Conservation (phyloP, 352 stramenopile species). For the Pythium rishiriense region DNA sequence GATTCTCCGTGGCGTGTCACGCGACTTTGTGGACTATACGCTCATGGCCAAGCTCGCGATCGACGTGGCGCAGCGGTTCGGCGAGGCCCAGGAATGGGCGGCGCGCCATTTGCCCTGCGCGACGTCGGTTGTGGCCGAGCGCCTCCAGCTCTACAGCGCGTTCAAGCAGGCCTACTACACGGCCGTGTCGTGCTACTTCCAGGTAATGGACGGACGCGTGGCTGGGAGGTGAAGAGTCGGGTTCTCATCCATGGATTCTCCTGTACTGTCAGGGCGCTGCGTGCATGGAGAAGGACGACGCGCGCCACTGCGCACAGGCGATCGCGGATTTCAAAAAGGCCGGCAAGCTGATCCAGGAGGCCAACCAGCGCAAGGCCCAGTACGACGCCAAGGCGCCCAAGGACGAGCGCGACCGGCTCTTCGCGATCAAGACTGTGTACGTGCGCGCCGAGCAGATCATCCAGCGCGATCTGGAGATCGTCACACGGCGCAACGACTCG, state of each 20-base stretch:
- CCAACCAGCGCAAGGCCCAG: slow-evolving; percentile 33
- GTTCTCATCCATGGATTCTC: no score
- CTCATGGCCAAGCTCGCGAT: slow-evolving; percentile 68
- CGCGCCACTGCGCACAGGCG: slow-evolving; percentile 46
- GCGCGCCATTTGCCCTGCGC: slow-evolving; percentile 37
- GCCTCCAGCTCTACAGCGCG: slow-evolving; percentile 43
- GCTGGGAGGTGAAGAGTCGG: no score
- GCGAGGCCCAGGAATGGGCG: slow-evolving; percentile 37
- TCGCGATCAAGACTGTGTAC: slow-evolving; percentile 44
- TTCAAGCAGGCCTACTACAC: slow-evolving; percentile 69
- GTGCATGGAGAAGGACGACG: slow-evolving; percentile 57
- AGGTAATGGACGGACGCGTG: no score
- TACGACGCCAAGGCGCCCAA: slow-evolving; percentile 48
- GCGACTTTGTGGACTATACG: slow-evolving; percentile 58
- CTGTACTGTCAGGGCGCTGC: slow-evolving; percentile 45
- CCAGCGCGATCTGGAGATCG: slow-evolving; percentile 65
- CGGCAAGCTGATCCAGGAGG: slow-evolving; percentile 33
- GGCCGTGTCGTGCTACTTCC: slow-evolving; percentile 58
- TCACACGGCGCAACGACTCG: slow-evolving; percentile 65
- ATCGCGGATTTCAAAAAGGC: slow-evolving; percentile 66
- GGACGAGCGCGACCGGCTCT: slow-evolving; percentile 38
- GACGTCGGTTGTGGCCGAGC: slow-evolving; percentile 39
- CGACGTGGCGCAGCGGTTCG: slow-evolving; percentile 55
- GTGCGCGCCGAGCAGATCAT: slow-evolving; percentile 65
- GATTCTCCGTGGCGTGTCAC: slow-evolving; percentile 56